Evolutionary conservation across 768 basidiomycete species (phyloP), one percentile per base, ranked within the genome.

Genomic region (Suillus paluster): DNA sequence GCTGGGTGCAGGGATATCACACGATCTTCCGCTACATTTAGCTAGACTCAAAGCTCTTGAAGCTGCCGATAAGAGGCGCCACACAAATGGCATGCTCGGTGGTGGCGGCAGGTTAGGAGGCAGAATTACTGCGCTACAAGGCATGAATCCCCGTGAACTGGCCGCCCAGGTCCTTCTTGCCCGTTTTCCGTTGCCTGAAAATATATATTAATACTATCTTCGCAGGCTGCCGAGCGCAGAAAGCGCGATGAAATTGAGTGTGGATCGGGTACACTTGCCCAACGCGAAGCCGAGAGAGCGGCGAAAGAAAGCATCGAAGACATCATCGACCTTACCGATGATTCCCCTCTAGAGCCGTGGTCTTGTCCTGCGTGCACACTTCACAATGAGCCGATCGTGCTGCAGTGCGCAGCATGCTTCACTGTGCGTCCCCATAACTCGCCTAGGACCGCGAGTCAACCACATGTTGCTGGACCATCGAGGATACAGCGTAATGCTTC

Each of bases 151-250:
- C 25, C 79, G 89, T 63, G 89, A 97, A 70, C 77, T 94, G 42
- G 86, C 92, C 27, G 92, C 88, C 12, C 81, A 84, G 77, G 88
- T 88, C 65, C 68, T 86, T 73, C 15, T 46, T 59, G 14, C 44
- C 12, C n/a, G 55, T 57, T 52, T 8, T 8, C 6, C 5, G 14
- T 55, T 15, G 38, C 11, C 21, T 55, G 6, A 19, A 25, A 17
- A 55, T 55, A 12, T 17, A 55, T 25, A 11, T 25, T 55, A 27
- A 55, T 27, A n/a, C 5, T 19, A 55, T 17, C 1, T 41, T 55
- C 58, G 14, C 68, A 97, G 95, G 96, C 96, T 54, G 96, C 96
- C 0, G 94, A 96, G 69, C 82, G 90, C 59, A 80, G 96, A 64
- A 78, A 81, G 14, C 76, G 78, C 12, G 95, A 97, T 68, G 89